These are phyloP conservation scores for Aristolochia californica DNA, from an alignment of 164 flowering plant species.

Conservation along the genomic window DNA sequence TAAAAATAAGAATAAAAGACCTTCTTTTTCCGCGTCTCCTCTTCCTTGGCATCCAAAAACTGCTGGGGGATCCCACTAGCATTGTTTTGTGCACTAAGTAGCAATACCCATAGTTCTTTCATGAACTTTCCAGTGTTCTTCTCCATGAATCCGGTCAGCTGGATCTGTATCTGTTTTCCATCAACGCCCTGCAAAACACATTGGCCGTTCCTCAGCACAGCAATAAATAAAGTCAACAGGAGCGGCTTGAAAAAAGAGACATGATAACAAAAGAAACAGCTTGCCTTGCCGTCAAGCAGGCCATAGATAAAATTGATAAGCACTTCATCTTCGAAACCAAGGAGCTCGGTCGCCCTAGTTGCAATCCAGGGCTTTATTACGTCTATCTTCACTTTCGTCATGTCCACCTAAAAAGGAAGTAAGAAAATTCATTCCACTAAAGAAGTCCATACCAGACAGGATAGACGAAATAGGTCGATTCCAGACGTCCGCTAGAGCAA, in stretches of 20 bases:
- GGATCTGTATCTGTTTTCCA: conserved; percentile 88
- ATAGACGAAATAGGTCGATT: no score
- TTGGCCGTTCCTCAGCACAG: neutral
- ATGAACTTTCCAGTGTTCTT: conserved; percentile 93
- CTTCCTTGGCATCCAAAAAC: conserved; percentile 90
- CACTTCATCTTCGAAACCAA: conserved; percentile 95
- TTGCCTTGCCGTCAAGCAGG: conserved; percentile 80
- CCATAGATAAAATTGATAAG: conserved; percentile 82
- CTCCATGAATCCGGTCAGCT: conserved; percentile 96
- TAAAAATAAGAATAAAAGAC: conserved; percentile 31
- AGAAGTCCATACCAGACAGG: no score
- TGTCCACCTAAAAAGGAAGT: conserved; percentile 55
- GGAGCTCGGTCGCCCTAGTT: conserved; percentile 74
- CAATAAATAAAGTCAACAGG: neutral
- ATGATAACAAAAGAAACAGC: neutral
- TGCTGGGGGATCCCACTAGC: conserved; percentile 95
- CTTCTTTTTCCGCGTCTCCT: conserved; percentile 73
- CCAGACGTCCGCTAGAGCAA: no score
- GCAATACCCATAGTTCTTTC: conserved; percentile 91
- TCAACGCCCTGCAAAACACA: conserved; percentile 51
- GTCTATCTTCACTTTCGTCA: conserved; percentile 83
- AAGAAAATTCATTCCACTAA: neutral
- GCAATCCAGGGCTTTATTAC: conserved; percentile 92
- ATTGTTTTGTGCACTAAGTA: conserved; percentile 83
- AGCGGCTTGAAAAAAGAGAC: neutral